These are phyloP conservation scores for Pueraria montana DNA, from an alignment of 306 rosid genomes.

Conservation along the genomic window DNA sequence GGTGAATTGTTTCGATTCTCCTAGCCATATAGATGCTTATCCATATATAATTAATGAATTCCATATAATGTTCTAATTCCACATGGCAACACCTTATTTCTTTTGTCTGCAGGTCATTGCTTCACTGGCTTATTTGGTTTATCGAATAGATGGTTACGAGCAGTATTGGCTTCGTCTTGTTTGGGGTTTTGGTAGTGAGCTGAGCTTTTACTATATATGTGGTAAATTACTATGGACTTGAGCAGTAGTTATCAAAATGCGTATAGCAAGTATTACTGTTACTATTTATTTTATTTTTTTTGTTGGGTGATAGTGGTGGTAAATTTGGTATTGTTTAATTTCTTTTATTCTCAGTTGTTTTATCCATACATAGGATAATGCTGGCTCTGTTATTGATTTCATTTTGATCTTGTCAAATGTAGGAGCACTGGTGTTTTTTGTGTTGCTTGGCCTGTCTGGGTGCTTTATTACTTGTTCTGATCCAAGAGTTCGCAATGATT, in stretches of 20 bases:
- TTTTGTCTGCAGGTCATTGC: constrained; percentile 68
- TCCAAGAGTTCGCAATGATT: constrained; percentile 79
- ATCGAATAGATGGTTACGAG: constrained; percentile 66
- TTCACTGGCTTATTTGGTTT: constrained; percentile 74
- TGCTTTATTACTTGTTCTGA: constrained; percentile 89
- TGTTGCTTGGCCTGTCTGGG: constrained; percentile 84
- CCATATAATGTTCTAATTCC: constrained; percentile 6
- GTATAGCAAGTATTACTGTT: not conserved
- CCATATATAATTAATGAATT: constrained; percentile 12
- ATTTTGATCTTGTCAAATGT: constrained; percentile 44
- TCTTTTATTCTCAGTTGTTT: not conserved
- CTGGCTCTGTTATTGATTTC: constrained; percentile 24
- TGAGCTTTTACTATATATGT: constrained; percentile 77
- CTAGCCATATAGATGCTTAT: constrained; percentile 3
- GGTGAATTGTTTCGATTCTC: constrained; percentile 51
- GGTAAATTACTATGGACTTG: constrained; percentile 57
- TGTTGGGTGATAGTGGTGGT: not conserved
- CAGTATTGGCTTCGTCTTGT: constrained; percentile 73
- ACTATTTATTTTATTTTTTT: not conserved
- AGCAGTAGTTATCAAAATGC: constrained; percentile 6
- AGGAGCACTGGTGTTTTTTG: constrained; percentile 83
- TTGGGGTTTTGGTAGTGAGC: constrained; percentile 71
- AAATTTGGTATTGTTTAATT: not conserved
- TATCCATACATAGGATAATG: constrained; percentile 19
- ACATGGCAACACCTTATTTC: constrained; percentile 28